Evolutionary conservation across 1,284 basidiomycete species (phyloP).

Genomic region (Phenoliferia sp.): DNA sequence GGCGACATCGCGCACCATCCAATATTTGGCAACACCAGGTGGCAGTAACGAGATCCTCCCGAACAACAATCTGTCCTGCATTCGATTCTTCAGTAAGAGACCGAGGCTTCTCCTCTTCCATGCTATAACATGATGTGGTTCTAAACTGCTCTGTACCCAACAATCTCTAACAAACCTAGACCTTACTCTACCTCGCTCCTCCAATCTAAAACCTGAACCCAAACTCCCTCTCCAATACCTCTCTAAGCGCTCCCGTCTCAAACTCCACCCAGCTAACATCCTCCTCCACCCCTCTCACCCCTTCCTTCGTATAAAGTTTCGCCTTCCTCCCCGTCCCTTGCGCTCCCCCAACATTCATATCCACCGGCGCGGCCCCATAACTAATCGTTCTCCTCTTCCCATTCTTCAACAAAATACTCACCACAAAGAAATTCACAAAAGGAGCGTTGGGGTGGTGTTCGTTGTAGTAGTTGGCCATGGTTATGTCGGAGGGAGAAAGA

Average conservation of each 20-base stretch:
- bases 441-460: constrained; percentile 7
- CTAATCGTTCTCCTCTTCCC: constrained; percentile 20
- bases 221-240: constrained; percentile 20
- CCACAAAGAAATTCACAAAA: constrained; percentile 20
- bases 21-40: too few relatives aligned
- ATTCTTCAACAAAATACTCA: constrained; percentile 14
- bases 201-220: constrained; percentile 13
- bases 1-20: too few relatives aligned
- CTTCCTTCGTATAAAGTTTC: constrained; percentile 29
- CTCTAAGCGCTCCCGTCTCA: constrained; percentile 14
- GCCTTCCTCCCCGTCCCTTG: background rate
- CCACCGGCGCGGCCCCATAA: constrained; percentile 16
- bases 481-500: constrained; percentile 16
- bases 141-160: too few relatives aligned
- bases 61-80: too few relatives aligned
- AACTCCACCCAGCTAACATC: constrained; percentile 22
- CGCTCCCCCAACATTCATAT: constrained; percentile 5
- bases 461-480: constrained; percentile 6
- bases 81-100: too few relatives aligned
- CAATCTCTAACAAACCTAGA: too few relatives aligned
- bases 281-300: constrained; percentile 21
- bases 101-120: too few relatives aligned
- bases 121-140: too few relatives aligned
- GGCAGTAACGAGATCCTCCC: too few relatives aligned
- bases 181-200: too few relatives aligned